Evolutionary conservation across 306 rosid genomes (phyloP).

Genomic region (Cicer pinnatifidum): DNA sequence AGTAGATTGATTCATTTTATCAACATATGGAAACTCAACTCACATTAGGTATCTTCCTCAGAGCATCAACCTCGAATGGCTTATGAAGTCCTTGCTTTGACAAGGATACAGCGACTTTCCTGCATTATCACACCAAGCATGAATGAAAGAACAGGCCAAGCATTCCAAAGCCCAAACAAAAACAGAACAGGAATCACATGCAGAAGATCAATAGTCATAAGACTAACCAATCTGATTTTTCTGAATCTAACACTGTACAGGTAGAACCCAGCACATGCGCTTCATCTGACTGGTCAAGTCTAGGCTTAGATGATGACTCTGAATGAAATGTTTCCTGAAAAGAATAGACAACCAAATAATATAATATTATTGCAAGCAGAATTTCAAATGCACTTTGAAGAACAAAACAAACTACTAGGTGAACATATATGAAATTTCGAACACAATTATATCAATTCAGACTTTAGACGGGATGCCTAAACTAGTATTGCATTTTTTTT

Average conservation of each 20-base stretch:
- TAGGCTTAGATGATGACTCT: constrained; percentile 34
- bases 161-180: constrained; percentile 1
- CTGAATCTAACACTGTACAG: constrained; percentile 36
- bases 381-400: background rate
- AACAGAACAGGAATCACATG: background rate
- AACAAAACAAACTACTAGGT: background rate
- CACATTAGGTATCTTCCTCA: constrained; percentile 42
- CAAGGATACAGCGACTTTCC: constrained; percentile 60
- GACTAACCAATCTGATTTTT: constrained; percentile 66
- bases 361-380: constrained; percentile 9
- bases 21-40: constrained; percentile 29
- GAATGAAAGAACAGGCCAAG: constrained; percentile 18
- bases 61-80: constrained; percentile 54
- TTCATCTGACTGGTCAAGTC: constrained; percentile 41
- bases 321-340: constrained; percentile 47
- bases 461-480: constrained; percentile 9
- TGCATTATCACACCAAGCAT: constrained; percentile 42
- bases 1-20: constrained; percentile 17
- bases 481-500: constrained; percentile 3
- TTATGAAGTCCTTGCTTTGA: constrained; percentile 50
- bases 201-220: constrained; percentile 15
- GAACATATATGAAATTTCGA: background rate
- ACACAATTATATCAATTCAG: constrained; percentile 31
- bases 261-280: constrained; percentile 36
- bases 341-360: constrained; percentile 29